Evolutionary conservation across 208 protist genomes (phyloP).

Genomic region (Leishmania tarentolae): DNA sequence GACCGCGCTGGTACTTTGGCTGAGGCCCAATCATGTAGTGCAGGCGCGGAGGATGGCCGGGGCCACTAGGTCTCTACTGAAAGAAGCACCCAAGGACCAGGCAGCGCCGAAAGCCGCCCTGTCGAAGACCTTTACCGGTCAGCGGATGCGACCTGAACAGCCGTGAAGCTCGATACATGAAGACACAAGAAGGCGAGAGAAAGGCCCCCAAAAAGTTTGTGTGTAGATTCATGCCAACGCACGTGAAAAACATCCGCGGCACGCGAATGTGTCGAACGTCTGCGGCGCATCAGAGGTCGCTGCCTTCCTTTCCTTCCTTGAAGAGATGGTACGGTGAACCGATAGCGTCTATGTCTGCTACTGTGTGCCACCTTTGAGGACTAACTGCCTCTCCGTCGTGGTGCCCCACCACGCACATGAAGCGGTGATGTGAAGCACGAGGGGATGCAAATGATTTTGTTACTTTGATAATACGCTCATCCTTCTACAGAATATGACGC

Average conservation of each 20-base stretch:
- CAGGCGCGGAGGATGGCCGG: not conserved
- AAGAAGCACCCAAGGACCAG: not conserved
- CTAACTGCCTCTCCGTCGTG: not conserved
- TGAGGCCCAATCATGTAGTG: not conserved
- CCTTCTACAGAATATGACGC: not conserved
- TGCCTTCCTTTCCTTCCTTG: not conserved
- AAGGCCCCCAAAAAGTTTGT: not conserved
- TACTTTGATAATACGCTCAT: not conserved
- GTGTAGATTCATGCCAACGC: not conserved
- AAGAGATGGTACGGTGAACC: not conserved
- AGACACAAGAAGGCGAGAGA: not conserved
- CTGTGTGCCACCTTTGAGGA: not conserved
- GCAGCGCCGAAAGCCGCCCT: not conserved
- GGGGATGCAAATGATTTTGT: not conserved
- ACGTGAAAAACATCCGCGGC: not conserved
- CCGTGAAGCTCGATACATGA: not conserved
- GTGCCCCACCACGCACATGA: not conserved
- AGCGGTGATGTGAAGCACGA: not conserved
- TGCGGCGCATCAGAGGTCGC: not conserved
- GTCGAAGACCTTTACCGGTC: not conserved
- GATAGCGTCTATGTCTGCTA: not conserved
- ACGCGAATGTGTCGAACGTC: not conserved
- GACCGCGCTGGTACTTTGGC: not conserved
- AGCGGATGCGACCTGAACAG: not conserved
- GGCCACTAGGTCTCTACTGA: not conserved